phyloP scores from a whole-genome alignment of 192 early-diverging fungal species.

The Mortierella alpina region DNA sequence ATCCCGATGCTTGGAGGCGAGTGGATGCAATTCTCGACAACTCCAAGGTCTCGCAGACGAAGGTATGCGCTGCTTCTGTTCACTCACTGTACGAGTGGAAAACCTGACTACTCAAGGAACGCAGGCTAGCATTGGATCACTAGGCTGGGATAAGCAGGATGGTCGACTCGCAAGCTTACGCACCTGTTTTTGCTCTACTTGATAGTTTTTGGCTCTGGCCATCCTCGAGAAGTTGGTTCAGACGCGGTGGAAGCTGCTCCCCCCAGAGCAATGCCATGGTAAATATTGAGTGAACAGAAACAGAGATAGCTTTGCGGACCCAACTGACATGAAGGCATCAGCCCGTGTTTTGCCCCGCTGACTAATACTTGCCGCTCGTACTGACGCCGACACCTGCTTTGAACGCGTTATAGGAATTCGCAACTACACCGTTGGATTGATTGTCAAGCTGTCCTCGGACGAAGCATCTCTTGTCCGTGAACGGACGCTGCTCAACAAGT shows the following conservation, averaged over 20 bases:
- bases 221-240: slow-evolving; percentile 96
- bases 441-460: slow-evolving; percentile 91
- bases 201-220: slow-evolving; percentile 90
- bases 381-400: not conserved
- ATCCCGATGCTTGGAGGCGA: slow-evolving; percentile 95
- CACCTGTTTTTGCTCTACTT: not conserved
- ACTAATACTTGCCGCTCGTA: not conserved
- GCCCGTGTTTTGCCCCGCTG: not conserved
- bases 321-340: not conserved
- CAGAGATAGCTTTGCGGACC: slow-evolving; percentile 4
- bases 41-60: slow-evolving; percentile 81
- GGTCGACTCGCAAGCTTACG: not conserved
- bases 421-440: slow-evolving; percentile 93
- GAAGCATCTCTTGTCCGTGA: slow-evolving; percentile 82
- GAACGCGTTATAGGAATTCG: slow-evolving; percentile 78
- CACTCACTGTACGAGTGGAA: too few relatives aligned
- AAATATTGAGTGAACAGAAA: not conserved
- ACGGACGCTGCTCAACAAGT: slow-evolving; percentile 86
- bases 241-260: slow-evolving; percentile 97
- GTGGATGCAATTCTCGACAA: slow-evolving; percentile 93
- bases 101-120: too few relatives aligned
- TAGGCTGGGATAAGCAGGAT: too few relatives aligned
- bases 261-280: slow-evolving; percentile 84
- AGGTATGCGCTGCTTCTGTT: slow-evolving; percentile 66
- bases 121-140: too few relatives aligned